Conservation (phyloP, 2,329 filamentous ascomycete species). For the Trichoderma sp. region DNA sequence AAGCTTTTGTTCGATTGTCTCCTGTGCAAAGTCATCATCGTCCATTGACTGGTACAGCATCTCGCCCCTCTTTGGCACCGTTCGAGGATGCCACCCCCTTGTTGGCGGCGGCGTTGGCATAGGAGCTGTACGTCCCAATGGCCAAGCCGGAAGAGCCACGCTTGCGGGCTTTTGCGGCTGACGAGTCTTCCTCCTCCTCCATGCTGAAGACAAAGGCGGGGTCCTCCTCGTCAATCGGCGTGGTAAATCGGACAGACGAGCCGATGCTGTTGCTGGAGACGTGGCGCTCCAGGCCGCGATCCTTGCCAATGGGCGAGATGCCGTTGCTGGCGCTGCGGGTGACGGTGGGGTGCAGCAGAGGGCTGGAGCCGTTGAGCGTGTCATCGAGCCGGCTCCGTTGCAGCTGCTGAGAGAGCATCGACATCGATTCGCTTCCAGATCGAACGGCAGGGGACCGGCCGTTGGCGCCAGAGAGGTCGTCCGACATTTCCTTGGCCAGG, state of each 20-base stretch:
- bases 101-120: slow-evolving; percentile 43
- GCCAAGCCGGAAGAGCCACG: slow-evolving; percentile 50
- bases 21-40: slow-evolving; percentile 34
- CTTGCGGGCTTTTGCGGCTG: slow-evolving; percentile 51
- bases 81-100: slow-evolving; percentile 34
- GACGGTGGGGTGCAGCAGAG: slow-evolving; percentile 55
- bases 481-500: slow-evolving; percentile 55
- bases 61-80: slow-evolving; percentile 38
- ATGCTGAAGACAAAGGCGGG: slow-evolving; percentile 66
- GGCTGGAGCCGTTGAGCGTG: slow-evolving; percentile 47
- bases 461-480: slow-evolving; percentile 40
- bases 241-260: slow-evolving; percentile 60
- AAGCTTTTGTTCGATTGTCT: background rate
- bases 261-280: slow-evolving; percentile 62
- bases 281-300: slow-evolving; percentile 57
- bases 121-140: slow-evolving; percentile 45
- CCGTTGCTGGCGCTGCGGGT: slow-evolving; percentile 46
- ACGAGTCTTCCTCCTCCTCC: slow-evolving; percentile 62
- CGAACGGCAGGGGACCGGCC: slow-evolving; percentile 46
- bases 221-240: slow-evolving; percentile 67
- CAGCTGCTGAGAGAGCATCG: slow-evolving; percentile 63
- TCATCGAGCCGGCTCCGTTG: slow-evolving; percentile 60
- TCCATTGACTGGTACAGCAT: slow-evolving; percentile 38
- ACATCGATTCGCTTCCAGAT: slow-evolving; percentile 56
- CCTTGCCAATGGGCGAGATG: slow-evolving; percentile 45